Percentiles rank a stretch among this genome's conserved stretches.
phyloP scores from a whole-genome alignment of 495 filamentous ascomycete species.

The Friedmanniomyces simplex region DNA sequence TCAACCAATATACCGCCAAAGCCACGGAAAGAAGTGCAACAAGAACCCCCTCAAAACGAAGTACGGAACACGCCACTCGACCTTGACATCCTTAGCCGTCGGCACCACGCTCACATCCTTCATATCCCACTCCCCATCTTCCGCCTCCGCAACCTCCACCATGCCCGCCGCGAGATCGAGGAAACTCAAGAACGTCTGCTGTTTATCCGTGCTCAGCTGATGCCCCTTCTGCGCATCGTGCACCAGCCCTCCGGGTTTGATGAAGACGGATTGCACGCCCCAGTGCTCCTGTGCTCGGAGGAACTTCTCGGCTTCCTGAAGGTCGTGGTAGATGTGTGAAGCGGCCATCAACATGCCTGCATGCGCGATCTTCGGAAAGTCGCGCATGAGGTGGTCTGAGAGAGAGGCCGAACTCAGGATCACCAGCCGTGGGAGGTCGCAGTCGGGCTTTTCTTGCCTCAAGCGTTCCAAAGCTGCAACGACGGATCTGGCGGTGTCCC shows the following conservation, averaged over 20 bases:
- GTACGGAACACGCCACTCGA: constrained; percentile 19
- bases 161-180: constrained; percentile 39
- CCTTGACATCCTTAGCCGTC: constrained; percentile 6
- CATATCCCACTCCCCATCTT: constrained; percentile 30
- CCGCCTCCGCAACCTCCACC: constrained; percentile 38
- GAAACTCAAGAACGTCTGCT: constrained; percentile 33
- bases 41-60: constrained; percentile 24
- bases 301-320: constrained; percentile 28
- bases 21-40: constrained; percentile 29
- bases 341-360: constrained; percentile 8
- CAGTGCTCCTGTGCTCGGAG: constrained; percentile 32
- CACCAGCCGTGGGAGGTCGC: constrained; percentile 31
- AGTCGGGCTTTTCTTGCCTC: neutral
- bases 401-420: constrained; percentile 34
- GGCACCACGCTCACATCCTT: constrained; percentile 33
- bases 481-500: constrained; percentile 29
- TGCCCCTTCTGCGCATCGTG: constrained; percentile 35
- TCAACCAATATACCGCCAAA: constrained; percentile 22
- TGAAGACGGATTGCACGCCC: constrained; percentile 31
- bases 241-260: constrained; percentile 36
- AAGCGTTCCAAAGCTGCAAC: constrained; percentile 29
- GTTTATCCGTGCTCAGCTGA: constrained; percentile 28
- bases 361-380: constrained; percentile 23
- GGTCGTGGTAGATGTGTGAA: constrained; percentile 33
- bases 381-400: constrained; percentile 26